Base-by-base conservation (phyloP, 192 early-diverging fungal species). In the Coemansia sp. region DNA sequence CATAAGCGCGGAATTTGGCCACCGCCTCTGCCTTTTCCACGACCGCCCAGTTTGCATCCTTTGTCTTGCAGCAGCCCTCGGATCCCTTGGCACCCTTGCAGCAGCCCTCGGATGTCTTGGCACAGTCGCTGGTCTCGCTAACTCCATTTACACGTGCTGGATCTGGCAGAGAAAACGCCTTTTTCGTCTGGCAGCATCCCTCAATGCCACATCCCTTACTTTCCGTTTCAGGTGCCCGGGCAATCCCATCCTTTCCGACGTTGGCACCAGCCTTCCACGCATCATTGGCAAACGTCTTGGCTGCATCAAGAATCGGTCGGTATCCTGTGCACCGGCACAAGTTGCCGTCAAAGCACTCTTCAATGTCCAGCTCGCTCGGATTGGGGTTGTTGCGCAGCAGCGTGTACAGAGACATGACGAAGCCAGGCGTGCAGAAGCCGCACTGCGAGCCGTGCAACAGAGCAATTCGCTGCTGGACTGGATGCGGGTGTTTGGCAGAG, bases 271-370 rank as follows among this genome's bases (percentile, higher is more conserved):
- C 56, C 66, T 72, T 81, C 79, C 73, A 82, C 50, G 79, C 74
- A 43, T 69, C 57, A 41, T 67, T 72, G n/a, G 73, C 71, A 76
- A 84, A 84, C 17, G 86, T 88, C 72, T 90, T 91, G 50, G 90
- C 92, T 15, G 91, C 91, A 37, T 94, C 91, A 15, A 95, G 64
- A 65, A 95, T 95, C 2, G 92, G 91, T 5, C 92, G 66, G 63
- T 95, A 95, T 24, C 93, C 93, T 5, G 93, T 95, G 84, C 93
- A 95, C n/a, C 93, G 79, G 70, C 93, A 95, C 67, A 95, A 67
- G 70, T 95, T 94, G 49, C 88, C 93, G 63, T 95, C 93, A 67
- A 94, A 93, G 38, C 88, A 85, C 56, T 88, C 88, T 63, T 95
- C 91, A 35, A 94, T 86, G 41, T 92, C 91, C 47, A 86, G 75